Evolutionary conservation across 768 basidiomycete species (phyloP).

Genomic region (Dioszegia aurantiaca): DNA sequence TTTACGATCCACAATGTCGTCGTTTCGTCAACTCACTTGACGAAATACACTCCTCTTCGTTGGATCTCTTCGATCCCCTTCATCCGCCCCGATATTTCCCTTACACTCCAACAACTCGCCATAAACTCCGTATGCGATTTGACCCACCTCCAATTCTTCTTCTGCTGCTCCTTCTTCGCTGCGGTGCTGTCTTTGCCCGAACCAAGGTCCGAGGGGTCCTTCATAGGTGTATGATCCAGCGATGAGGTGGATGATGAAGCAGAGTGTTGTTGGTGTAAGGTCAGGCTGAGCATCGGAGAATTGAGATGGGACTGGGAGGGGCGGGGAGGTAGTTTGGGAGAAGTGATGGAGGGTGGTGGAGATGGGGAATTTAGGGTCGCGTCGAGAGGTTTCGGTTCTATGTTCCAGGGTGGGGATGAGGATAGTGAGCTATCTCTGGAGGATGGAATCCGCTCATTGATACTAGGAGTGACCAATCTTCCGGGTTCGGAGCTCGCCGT

Average conservation of each 20-base stretch:
- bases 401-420: too few species aligned
- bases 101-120: conserved; percentile 10
- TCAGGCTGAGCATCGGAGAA: too few species aligned
- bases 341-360: neutral
- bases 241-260: neutral
- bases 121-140: conserved; percentile 12
- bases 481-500: too few species aligned
- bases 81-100: conserved; percentile 6
- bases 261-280: too few species aligned
- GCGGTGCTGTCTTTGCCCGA: neutral
- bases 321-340: too few species aligned
- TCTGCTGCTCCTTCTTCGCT: conserved; percentile 3
- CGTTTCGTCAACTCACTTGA: conserved; percentile 15
- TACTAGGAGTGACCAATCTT: too few species aligned
- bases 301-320: too few species aligned
- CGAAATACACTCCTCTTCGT: conserved; percentile 6
- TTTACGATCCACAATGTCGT: too few species aligned
- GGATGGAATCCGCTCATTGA: too few species aligned
- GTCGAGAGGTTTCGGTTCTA: too few species aligned
- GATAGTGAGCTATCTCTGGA: too few species aligned
- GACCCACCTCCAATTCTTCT: conserved; percentile 11
- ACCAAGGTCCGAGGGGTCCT: neutral
- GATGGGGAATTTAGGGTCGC: neutral
- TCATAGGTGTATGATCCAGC: neutral
- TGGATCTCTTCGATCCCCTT: conserved; percentile 7